These are phyloP conservation scores for Leavenworthia alabamica DNA, from an alignment of 345 rosid genomes.

Conservation along the genomic window DNA sequence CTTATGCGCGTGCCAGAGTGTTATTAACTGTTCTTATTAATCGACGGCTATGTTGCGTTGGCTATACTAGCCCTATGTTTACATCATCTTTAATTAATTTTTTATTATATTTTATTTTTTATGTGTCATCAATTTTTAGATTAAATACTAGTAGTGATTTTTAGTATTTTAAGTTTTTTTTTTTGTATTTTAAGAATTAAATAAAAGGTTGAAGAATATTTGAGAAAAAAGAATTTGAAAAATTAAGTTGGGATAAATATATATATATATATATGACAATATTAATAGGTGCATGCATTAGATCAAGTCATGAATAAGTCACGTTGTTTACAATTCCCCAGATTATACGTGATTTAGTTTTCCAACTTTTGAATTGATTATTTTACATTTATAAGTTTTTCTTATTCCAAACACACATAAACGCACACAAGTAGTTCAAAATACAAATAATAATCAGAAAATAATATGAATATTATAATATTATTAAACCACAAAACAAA, in stretches of 20 bases:
- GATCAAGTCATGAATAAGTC: background rate
- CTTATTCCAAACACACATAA: background rate
- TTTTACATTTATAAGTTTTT: background rate
- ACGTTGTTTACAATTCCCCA: constrained; percentile 14
- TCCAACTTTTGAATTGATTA: background rate
- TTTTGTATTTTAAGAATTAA: too few species aligned
- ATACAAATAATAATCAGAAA: background rate
- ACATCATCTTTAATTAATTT: background rate
- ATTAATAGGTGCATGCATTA: constrained; percentile 19
- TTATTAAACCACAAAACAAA: background rate
- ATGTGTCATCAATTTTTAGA: background rate
- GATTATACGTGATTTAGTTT: background rate
- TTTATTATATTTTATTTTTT: background rate
- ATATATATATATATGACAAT: background rate
- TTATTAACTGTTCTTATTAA: constrained; percentile 22
- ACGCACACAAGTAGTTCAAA: background rate
- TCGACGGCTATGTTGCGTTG: constrained; percentile 33
- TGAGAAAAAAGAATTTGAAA: background rate
- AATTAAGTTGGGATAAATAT: background rate
- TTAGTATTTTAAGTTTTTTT: too few species aligned
- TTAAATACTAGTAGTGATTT: background rate
- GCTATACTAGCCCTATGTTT: constrained; percentile 20
- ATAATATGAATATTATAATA: background rate
- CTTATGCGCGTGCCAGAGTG: constrained; percentile 15
- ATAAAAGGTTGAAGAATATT: background rate